Conservation (phyloP, 2,329 filamentous ascomycete species). For the Zelopaecilomyces penicillatus region DNA sequence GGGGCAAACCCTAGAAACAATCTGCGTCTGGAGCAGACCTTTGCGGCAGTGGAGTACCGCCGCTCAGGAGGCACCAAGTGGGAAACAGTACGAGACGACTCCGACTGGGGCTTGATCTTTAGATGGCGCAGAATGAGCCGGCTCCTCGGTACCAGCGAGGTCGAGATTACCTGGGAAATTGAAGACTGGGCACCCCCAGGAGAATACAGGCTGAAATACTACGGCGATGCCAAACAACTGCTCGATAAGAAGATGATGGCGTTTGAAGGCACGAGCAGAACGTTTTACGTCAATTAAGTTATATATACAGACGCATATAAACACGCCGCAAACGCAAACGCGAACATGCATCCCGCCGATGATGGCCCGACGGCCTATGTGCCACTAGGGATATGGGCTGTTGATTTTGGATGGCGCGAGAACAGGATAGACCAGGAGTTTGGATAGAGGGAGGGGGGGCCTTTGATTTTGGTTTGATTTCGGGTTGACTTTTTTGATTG, state of each 20-base stretch:
- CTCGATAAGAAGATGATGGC: conserved; percentile 48
- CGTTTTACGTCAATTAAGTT: conserved; percentile 29
- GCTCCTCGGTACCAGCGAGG: conserved; percentile 66
- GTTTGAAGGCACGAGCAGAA: conserved; percentile 60
- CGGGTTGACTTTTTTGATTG: no score
- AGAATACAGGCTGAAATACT: conserved; percentile 70
- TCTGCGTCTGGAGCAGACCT: conserved; percentile 68
- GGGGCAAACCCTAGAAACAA: conserved; percentile 87
- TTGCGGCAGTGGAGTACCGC: conserved; percentile 59
- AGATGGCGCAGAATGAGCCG: conserved; percentile 67
- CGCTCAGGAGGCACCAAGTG: conserved; percentile 35
- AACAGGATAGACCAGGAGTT: no score
- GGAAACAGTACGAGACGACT: conserved; percentile 62
- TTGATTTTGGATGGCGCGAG: no score
- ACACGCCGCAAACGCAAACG: no score
- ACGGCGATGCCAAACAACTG: conserved; percentile 66
- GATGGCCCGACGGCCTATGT: no score
- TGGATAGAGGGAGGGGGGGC: no score
- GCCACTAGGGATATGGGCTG: no score
- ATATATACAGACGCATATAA: no score
- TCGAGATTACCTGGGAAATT: conserved; percentile 70
- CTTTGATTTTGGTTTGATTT: no score
- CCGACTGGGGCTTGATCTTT: conserved; percentile 75
- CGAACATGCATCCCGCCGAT: no score
- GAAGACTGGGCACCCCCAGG: conserved; percentile 51